phyloP scores from a whole-genome alignment of 495 filamentous ascomycete species.

The Platismatia glauca region DNA sequence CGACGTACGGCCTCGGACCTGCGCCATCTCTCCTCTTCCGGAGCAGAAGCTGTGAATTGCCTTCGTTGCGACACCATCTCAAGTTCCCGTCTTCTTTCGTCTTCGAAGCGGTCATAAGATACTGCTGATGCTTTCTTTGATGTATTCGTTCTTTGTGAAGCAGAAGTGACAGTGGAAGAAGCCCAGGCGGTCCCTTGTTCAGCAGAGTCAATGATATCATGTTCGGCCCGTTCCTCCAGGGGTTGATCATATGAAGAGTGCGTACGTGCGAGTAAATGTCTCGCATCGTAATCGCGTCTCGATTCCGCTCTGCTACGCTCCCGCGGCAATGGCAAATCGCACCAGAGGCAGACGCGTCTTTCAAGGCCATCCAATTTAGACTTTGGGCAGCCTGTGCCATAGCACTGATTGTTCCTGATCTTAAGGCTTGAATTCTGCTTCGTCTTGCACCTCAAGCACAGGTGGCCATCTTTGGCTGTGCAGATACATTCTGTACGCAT shows the following conservation, averaged over 20 bases:
- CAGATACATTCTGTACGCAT: constrained; percentile 18
- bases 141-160: background rate
- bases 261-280: constrained; percentile 17
- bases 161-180: background rate
- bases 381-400: constrained; percentile 21
- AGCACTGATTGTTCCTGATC: constrained; percentile 12
- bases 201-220: background rate
- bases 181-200: constrained; percentile 1
- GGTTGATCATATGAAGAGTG: constrained; percentile 18
- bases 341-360: constrained; percentile 26
- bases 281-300: constrained; percentile 20
- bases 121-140: background rate
- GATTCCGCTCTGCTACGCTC: constrained; percentile 15
- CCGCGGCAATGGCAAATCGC: constrained; percentile 19
- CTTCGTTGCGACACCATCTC: background rate
- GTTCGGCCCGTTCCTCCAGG: background rate
- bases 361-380: constrained; percentile 5
- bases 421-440: constrained; percentile 18
- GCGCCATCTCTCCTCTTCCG: constrained; percentile 7
- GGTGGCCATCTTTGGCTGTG: constrained; percentile 24
- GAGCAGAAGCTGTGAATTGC: background rate
- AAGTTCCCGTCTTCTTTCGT: background rate
- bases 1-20: constrained; percentile 1
- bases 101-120: background rate
- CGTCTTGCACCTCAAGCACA: constrained; percentile 26